phyloP scores from a whole-genome alignment of 1,284 basidiomycete species.

The Cryptococcus sp. region DNA sequence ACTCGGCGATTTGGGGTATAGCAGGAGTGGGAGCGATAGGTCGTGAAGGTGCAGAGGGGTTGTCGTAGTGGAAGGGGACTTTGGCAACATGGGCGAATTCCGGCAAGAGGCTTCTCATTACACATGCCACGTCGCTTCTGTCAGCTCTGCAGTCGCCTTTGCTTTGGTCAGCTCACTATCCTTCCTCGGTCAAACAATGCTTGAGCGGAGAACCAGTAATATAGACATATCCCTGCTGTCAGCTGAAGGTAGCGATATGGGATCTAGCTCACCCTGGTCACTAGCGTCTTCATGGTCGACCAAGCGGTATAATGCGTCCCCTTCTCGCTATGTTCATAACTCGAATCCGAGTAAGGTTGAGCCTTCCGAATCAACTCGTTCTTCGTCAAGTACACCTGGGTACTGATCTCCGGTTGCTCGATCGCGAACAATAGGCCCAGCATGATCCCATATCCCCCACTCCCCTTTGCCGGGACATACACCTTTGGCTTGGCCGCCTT shows the following conservation, averaged over 20 bases:
- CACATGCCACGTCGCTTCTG: conserved; percentile 32
- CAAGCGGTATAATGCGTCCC: conserved; percentile 42
- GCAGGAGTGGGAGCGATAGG: too few relatives aligned
- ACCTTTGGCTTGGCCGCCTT: conserved; percentile 20
- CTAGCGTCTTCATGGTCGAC: conserved; percentile 42
- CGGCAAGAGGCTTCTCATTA: conserved; percentile 28
- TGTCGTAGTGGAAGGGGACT: conserved; percentile 20
- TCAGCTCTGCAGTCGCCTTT: neutral
- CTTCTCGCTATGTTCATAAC: conserved; percentile 38
- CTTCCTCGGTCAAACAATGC: conserved; percentile 42
- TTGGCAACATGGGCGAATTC: conserved; percentile 27
- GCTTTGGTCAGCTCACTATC: conserved; percentile 34
- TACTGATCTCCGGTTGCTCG: conserved; percentile 24
- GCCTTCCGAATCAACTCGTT: conserved; percentile 35
- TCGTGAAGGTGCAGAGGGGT: neutral
- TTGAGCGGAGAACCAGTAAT: conserved; percentile 40
- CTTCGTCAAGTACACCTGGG: conserved; percentile 35
- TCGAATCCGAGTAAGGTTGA: conserved; percentile 34
- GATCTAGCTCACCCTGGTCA: too few relatives aligned
- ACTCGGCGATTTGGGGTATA: neutral
- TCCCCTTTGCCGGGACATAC: conserved; percentile 37
- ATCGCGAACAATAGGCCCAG: conserved; percentile 36
- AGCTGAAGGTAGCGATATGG: too few relatives aligned
- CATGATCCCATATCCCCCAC: conserved; percentile 43
- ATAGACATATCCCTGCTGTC: conserved; percentile 40